A percentile compares a stretch with the other conserved stretches of the same genome.
Conservation (phyloP, 1,284 basidiomycete genomes). For the Apiotrichum siamense region DNA sequence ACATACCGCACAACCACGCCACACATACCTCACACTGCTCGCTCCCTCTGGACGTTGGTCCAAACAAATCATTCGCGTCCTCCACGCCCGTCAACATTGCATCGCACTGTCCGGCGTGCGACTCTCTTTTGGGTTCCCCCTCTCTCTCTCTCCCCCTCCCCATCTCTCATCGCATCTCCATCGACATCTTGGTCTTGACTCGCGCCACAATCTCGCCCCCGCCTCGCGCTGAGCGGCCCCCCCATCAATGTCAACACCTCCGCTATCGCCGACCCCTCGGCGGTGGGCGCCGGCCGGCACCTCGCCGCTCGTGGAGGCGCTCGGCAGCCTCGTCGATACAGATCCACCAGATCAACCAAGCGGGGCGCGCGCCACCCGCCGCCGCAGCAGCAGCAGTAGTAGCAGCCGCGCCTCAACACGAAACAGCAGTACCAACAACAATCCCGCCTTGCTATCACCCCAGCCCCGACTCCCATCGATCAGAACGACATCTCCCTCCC, state of each 20-base stretch:
- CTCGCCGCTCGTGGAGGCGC: constrained; percentile 27
- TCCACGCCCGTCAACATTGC: too few species aligned
- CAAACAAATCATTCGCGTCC: constrained; percentile 5
- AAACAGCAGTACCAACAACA: neutral
- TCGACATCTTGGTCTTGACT: too few species aligned
- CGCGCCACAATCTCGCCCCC: too few species aligned
- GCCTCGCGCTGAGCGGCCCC: too few species aligned
- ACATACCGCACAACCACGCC: too few species aligned
- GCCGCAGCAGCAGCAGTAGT: neutral
- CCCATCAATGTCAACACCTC: constrained; percentile 31
- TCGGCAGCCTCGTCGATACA: constrained; percentile 11
- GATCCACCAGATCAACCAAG: neutral
- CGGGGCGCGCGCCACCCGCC: neutral
- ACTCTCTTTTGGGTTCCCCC: neutral
- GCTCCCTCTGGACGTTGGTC: too few species aligned
- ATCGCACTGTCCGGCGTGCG: too few species aligned
- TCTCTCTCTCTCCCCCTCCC: neutral
- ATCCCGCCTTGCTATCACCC: constrained; percentile 14
- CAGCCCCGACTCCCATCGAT: constrained; percentile 20
- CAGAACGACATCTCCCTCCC: constrained; percentile 37
- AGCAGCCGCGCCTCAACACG: neutral
- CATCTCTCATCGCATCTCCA: neutral
- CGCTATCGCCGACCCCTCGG: constrained; percentile 36
- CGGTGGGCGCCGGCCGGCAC: constrained; percentile 28
- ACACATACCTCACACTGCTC: too few species aligned